Conservation (phyloP, 1,139 yeast species). For the Ogataea hybrid region DNA sequence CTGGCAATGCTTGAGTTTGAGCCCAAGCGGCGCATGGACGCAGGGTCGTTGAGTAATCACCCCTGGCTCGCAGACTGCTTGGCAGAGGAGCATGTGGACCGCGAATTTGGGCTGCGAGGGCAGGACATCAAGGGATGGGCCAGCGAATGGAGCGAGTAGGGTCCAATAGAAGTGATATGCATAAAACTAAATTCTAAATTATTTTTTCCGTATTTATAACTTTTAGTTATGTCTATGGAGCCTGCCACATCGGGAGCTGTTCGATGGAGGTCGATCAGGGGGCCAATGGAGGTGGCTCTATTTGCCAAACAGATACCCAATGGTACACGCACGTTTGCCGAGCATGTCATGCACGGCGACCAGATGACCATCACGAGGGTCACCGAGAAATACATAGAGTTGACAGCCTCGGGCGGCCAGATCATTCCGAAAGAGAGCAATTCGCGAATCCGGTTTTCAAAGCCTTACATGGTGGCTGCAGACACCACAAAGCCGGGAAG, state of each 20-base stretch:
- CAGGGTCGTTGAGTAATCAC: slow-evolving; percentile 72
- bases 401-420: slow-evolving; percentile 8
- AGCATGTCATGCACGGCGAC: slow-evolving; percentile 4
- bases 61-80: slow-evolving; percentile 62
- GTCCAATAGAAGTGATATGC: neutral
- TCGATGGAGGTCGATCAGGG: slow-evolving; percentile 48
- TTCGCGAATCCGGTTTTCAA: slow-evolving; percentile 49
- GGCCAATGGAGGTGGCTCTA: slow-evolving; percentile 56
- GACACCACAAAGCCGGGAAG: slow-evolving; percentile 34
- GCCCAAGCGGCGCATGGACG: slow-evolving; percentile 71
- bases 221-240: slow-evolving; percentile 6
- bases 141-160: slow-evolving; percentile 14
- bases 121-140: slow-evolving; percentile 57
- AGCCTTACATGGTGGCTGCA: slow-evolving; percentile 58
- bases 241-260: slow-evolving; percentile 5
- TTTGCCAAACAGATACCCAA: slow-evolving; percentile 73
- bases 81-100: slow-evolving; percentile 44
- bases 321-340: slow-evolving; percentile 43
- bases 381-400: slow-evolving; percentile 1
- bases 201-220: neutral
- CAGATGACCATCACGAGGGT: slow-evolving; percentile 10
- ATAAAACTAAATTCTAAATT: neutral
- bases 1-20: slow-evolving; percentile 64
- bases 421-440: slow-evolving; percentile 46
- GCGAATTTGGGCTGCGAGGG: slow-evolving; percentile 54